These are phyloP conservation scores for Calonectria multiphialidica DNA, from an alignment of 2,329 filamentous ascomycete genomes.

Conservation along the genomic window DNA sequence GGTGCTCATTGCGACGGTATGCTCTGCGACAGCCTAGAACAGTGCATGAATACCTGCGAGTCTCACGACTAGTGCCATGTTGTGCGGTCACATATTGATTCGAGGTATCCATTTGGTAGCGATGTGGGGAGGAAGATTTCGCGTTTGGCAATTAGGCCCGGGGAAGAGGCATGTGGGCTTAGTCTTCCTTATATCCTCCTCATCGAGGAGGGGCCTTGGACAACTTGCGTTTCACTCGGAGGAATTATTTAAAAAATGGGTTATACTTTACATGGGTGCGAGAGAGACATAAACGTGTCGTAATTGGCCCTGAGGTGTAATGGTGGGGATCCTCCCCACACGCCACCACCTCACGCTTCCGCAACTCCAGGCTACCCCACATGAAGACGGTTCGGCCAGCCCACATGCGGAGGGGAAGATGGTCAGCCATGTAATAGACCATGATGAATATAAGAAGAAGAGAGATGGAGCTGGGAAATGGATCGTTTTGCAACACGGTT, in stretches of 20 bases:
- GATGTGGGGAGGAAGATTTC: background rate
- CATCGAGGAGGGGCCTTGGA: background rate
- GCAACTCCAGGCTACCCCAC: background rate
- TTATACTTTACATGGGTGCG: background rate
- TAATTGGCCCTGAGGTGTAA: background rate
- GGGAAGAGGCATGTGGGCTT: background rate
- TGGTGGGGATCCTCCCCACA: background rate
- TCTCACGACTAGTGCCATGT: background rate
- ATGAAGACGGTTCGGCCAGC: background rate
- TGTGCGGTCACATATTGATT: background rate
- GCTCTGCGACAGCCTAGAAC: background rate
- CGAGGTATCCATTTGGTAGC: background rate
- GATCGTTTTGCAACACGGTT: too few relatives aligned
- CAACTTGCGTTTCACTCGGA: background rate
- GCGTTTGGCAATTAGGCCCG: background rate
- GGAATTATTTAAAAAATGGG: background rate
- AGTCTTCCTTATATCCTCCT: background rate
- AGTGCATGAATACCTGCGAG: background rate
- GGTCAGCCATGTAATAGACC: background rate
- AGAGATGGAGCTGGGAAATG: too few relatives aligned
- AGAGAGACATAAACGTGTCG: too few relatives aligned
- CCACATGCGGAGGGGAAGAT: background rate
- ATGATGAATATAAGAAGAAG: background rate
- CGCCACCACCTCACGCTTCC: background rate
- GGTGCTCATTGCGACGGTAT: background rate